phyloP scores from a whole-genome alignment of 352 stramenopile species.

The Pythium volutum region DNA sequence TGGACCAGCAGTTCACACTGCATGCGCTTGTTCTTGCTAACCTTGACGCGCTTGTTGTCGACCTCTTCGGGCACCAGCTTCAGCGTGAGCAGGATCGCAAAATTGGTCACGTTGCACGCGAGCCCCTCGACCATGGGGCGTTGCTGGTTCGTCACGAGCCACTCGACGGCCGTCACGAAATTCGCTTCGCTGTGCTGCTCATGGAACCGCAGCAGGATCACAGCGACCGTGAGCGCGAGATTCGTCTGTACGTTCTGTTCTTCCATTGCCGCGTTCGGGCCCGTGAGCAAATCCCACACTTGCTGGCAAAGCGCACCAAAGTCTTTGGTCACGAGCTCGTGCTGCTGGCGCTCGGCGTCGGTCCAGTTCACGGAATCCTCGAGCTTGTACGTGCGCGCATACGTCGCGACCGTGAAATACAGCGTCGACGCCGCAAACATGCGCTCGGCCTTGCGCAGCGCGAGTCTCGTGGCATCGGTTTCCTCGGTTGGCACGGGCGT shows the following conservation, averaged over 20 bases:
- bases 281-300: slow-evolving; percentile 75
- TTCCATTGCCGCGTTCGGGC: slow-evolving; percentile 46
- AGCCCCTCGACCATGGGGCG: slow-evolving; percentile 39
- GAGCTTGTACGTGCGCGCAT: slow-evolving; percentile 72
- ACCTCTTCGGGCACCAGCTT: slow-evolving; percentile 81
- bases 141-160: slow-evolving; percentile 71
- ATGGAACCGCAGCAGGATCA: slow-evolving; percentile 76
- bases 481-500: slow-evolving; percentile 33
- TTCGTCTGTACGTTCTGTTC: slow-evolving; percentile 66
- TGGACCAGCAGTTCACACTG: slow-evolving; percentile 70
- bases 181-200: slow-evolving; percentile 49
- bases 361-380: slow-evolving; percentile 55
- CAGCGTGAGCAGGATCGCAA: slow-evolving; percentile 66
- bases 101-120: slow-evolving; percentile 58
- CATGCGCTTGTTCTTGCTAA: slow-evolving; percentile 57
- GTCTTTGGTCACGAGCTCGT: slow-evolving; percentile 55
- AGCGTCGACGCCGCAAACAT: slow-evolving; percentile 69
- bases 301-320: slow-evolving; percentile 64
- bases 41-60: slow-evolving; percentile 76
- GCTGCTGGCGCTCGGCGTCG: slow-evolving; percentile 41
- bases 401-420: slow-evolving; percentile 64
- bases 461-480: slow-evolving; percentile 9
- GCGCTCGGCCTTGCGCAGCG: slow-evolving; percentile 47
- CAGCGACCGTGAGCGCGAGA: slow-evolving; percentile 68
- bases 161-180: slow-evolving; percentile 65